Conservation (phyloP, 768 basidiomycete species). For the Collybia sp. region DNA sequence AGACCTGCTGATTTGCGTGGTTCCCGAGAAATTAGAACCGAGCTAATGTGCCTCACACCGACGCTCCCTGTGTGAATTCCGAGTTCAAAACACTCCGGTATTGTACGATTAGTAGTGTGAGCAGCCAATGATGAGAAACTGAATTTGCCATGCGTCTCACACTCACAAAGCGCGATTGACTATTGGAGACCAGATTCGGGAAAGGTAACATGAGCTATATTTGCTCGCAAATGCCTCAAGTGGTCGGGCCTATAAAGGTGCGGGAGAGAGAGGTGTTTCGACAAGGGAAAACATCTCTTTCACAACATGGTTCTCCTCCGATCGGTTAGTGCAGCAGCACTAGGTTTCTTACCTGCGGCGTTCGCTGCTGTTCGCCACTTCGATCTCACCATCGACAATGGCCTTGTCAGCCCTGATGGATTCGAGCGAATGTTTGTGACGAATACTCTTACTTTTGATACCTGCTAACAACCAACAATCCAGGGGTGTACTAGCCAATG, state of each 20-base stretch:
- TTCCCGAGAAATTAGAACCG: too few species aligned
- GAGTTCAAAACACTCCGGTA: too few species aligned
- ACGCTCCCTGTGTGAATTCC: too few species aligned
- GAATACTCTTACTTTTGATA: background rate
- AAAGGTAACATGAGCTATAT: too few species aligned
- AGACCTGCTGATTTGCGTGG: too few species aligned
- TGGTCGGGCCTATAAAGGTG: background rate
- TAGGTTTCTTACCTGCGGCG: constrained; percentile 11
- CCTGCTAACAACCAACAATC: background rate
- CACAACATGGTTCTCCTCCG: constrained; percentile 10
- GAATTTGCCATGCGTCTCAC: constrained; percentile 1
- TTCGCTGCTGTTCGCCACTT: constrained; percentile 13
- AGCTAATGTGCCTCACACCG: too few species aligned
- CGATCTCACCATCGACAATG: constrained; percentile 12
- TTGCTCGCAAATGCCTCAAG: constrained; percentile 10
- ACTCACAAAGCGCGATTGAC: background rate
- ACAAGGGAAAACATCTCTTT: constrained; percentile 2
- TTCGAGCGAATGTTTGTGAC: constrained; percentile 11
- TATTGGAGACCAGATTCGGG: constrained; percentile 8
- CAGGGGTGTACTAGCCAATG: constrained; percentile 15
- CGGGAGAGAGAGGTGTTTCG: too few species aligned
- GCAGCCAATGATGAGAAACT: too few species aligned
- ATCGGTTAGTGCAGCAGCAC: constrained; percentile 6
- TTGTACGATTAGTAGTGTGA: too few species aligned
- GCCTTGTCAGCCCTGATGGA: constrained; percentile 12